Conservation (phyloP, 768 basidiomycete species). For the Pleurotus tuber-regium region DNA sequence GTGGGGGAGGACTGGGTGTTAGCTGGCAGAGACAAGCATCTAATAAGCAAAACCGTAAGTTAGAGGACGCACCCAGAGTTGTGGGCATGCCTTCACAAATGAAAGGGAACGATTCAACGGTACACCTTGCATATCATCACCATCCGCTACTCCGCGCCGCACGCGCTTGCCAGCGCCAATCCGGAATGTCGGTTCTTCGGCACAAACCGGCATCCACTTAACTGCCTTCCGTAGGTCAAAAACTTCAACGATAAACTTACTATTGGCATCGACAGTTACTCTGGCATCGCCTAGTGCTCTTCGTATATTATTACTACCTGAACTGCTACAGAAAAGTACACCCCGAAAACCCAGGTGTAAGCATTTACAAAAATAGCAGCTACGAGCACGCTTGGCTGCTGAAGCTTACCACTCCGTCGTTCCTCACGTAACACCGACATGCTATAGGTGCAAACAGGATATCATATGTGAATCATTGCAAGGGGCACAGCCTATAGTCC, state of each 20-base stretch:
- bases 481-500: too few relatives aligned
- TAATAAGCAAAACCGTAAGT: conserved; percentile 12
- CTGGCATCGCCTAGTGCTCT: too few relatives aligned
- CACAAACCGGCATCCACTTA: background rate
- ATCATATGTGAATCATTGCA: too few relatives aligned
- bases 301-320: too few relatives aligned
- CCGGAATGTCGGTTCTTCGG: background rate
- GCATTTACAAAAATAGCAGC: too few relatives aligned
- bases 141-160: background rate
- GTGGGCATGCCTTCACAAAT: conserved; percentile 3
- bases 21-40: conserved; percentile 3
- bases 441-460: background rate
- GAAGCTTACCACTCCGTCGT: background rate
- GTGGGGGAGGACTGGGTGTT: conserved; percentile 9
- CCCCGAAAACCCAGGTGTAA: too few relatives aligned
- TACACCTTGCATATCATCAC: background rate
- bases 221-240: background rate
- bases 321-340: too few relatives aligned
- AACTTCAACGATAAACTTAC: background rate
- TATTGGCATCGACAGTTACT: too few relatives aligned
- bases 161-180: background rate
- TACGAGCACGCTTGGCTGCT: background rate
- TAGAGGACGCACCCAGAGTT: conserved; percentile 6
- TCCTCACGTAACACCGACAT: background rate
- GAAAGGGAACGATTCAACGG: conserved; percentile 2